phyloP scores from a whole-genome alignment of 1,284 basidiomycete genomes.

The Mixia osmundae region DNA sequence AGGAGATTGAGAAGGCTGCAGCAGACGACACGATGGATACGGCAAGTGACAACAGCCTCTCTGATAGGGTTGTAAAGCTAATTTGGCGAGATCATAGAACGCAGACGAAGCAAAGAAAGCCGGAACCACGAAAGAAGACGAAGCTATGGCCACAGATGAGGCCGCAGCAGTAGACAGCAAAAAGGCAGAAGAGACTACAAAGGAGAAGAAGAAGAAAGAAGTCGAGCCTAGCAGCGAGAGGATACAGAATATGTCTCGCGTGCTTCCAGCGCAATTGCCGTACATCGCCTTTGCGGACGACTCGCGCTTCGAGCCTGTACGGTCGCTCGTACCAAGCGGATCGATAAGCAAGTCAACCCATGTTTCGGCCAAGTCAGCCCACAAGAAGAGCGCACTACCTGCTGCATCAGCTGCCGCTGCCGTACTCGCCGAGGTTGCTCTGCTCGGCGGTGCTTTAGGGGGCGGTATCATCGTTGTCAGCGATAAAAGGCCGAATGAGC shows the following conservation, averaged over 20 bases:
- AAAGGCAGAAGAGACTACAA: slow-evolving; percentile 3
- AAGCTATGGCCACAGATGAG: slow-evolving; percentile 31
- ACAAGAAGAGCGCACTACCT: slow-evolving; percentile 7
- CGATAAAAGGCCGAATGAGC: slow-evolving; percentile 41
- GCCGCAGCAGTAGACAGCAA: slow-evolving; percentile 15
- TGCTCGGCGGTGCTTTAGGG: slow-evolving; percentile 46
- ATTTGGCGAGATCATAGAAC: not conserved
- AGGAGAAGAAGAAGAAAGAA: slow-evolving; percentile 30
- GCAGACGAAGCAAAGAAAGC: slow-evolving; percentile 3
- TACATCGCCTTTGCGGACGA: slow-evolving; percentile 60
- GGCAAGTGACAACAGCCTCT: slow-evolving; percentile 28
- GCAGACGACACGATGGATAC: slow-evolving; percentile 58
- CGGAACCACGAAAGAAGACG: slow-evolving; percentile 27
- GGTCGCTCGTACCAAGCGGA: slow-evolving; percentile 32
- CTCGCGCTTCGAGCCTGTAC: slow-evolving; percentile 68
- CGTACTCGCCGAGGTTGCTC: slow-evolving; percentile 26
- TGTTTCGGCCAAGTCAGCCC: no score
- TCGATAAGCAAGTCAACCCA: slow-evolving; percentile 6
- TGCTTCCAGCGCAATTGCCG: slow-evolving; percentile 68
- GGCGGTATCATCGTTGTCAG: slow-evolving; percentile 60
- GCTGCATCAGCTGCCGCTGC: slow-evolving; percentile 6
- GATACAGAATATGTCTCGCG: slow-evolving; percentile 71
- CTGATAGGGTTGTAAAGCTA: not conserved
- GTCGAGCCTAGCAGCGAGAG: slow-evolving; percentile 49
- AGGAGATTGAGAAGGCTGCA: slow-evolving; percentile 42